A percentile compares a stretch with the other conserved stretches of the same genome.
phyloP scores from a whole-genome alignment of 257 asterid genomes.

The Salvia hispanica region DNA sequence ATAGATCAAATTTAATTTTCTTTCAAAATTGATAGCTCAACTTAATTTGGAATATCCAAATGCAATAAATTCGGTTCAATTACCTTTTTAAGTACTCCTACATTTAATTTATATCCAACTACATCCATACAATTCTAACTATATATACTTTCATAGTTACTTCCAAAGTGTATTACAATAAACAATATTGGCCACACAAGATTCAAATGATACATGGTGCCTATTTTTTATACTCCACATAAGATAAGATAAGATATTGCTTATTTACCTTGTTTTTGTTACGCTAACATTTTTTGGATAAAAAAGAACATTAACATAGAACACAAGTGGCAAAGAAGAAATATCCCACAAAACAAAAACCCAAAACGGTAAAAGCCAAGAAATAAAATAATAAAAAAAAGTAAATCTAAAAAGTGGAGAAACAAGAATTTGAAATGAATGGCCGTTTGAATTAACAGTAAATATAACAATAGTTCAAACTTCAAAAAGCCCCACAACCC shows the following conservation, averaged over 20 bases:
- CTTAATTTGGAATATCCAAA: no score
- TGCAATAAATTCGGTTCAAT: no score
- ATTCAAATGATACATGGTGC: constrained; percentile 24
- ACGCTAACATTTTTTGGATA: not conserved
- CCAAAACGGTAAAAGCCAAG: constrained; percentile 1
- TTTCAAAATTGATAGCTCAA: no score
- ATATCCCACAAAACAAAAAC: constrained; percentile 15
- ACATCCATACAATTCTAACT: no score
- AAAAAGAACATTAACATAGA: no score
- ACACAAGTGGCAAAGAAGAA: constrained; percentile 36
- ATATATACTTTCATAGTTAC: no score
- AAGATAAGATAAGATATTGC: no score
- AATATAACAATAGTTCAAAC: constrained; percentile 32
- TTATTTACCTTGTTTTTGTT: not conserved
- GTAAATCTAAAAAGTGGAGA: constrained; percentile 27
- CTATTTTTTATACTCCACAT: not conserved
- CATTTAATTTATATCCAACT: no score
- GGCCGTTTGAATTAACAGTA: constrained; percentile 74
- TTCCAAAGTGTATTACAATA: no score
- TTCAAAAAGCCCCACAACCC: constrained; percentile 42
- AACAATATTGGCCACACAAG: constrained; percentile 22
- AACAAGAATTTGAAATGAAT: constrained; percentile 56
- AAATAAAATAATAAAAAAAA: not conserved
- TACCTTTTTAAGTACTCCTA: no score
- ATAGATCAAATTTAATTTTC: no score